phyloP scores from a whole-genome alignment of 2,329 filamentous ascomycete genomes.

The Emmonsia crescens region DNA sequence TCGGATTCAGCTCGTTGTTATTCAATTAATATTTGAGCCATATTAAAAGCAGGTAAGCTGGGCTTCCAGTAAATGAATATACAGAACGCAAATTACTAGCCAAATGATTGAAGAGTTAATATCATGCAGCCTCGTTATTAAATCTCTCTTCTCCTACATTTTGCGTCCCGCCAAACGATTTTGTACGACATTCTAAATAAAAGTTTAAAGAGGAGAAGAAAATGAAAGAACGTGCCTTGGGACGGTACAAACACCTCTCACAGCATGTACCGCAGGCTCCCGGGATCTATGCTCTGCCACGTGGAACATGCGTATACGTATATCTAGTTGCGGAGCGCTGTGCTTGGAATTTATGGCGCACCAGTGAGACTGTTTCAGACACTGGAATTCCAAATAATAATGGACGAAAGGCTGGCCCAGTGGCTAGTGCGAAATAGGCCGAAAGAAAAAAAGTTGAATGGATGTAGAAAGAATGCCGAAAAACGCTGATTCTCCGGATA shows the following conservation, averaged over 20 bases:
- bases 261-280: neutral
- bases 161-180: neutral
- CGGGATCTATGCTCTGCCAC: neutral
- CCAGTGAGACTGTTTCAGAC: neutral
- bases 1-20: neutral
- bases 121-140: neutral
- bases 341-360: neutral
- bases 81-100: neutral
- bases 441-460: neutral
- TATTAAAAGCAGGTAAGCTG: neutral
- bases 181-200: neutral
- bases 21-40: neutral
- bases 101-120: neutral
- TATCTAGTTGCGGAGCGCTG: neutral
- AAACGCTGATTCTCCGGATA: too few species aligned
- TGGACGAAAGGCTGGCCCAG: neutral
- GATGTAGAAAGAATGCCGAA: neutral
- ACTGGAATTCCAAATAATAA: too few species aligned
- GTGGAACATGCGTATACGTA: neutral
- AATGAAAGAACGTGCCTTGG: neutral
- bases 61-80: neutral
- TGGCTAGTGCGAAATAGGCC: too few species aligned
- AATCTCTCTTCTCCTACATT: neutral
- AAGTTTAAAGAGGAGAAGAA: neutral
- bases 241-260: constrained; percentile 1